phyloP scores from a whole-genome alignment of 768 basidiomycete genomes.

The Amanita subjunquillea region DNA sequence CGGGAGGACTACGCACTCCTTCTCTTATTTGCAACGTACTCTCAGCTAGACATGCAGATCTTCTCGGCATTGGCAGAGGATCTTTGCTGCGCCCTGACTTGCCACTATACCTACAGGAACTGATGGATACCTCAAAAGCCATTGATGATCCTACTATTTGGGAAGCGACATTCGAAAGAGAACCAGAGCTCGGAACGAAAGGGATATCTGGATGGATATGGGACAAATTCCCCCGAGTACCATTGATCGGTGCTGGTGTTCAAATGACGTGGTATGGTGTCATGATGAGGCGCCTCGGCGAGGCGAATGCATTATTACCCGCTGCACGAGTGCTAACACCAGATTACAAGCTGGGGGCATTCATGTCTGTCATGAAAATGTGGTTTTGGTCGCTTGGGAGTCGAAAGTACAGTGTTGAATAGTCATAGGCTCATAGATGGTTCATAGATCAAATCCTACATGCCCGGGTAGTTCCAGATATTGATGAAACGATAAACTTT shows the following conservation, averaged over 20 bases:
- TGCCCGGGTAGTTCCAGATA: too few relatives aligned
- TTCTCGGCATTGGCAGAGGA: conserved; percentile 68
- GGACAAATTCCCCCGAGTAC: conserved; percentile 32
- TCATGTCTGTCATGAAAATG: conserved; percentile 31
- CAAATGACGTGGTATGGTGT: conserved; percentile 60
- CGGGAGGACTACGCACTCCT: conserved; percentile 66
- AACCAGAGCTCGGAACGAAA: conserved; percentile 21
- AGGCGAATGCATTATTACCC: conserved; percentile 7
- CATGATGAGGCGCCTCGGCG: conserved; percentile 42
- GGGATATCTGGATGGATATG: conserved; percentile 18
- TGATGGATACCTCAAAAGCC: conserved; percentile 8
- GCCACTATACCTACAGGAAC: conserved; percentile 28
- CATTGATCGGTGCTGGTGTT: conserved; percentile 55
- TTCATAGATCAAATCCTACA: too few relatives aligned
- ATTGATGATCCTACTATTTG: conserved; percentile 10
- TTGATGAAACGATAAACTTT: too few relatives aligned
- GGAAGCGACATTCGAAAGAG: conserved; percentile 25
- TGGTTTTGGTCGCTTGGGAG: conserved; percentile 31
- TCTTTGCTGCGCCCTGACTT: conserved; percentile 55
- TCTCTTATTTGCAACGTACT: conserved; percentile 45
- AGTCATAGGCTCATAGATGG: neutral
- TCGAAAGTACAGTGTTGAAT: neutral
- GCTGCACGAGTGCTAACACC: conserved; percentile 6
- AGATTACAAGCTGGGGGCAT: conserved; percentile 20
- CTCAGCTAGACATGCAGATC: conserved; percentile 45